phyloP scores from a whole-genome alignment of 2,329 filamentous ascomycete genomes.

The Cytospora leucostoma region DNA sequence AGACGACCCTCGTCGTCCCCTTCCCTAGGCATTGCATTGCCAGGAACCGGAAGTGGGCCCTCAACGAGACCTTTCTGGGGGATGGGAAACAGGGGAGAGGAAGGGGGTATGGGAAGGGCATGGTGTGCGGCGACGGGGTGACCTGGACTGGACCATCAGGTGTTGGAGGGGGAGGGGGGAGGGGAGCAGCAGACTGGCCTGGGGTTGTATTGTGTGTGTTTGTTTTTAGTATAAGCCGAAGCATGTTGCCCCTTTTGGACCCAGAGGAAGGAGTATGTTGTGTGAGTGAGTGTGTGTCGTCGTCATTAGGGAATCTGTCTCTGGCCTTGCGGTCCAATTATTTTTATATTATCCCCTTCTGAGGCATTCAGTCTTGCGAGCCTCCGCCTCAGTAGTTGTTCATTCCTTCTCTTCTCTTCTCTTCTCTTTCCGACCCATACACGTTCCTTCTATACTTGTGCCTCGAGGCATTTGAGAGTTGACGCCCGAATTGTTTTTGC shows the following conservation, averaged over 20 bases:
- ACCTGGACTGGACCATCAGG: too few relatives aligned
- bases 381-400: slow-evolving; percentile 34
- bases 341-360: slow-evolving; percentile 10
- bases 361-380: slow-evolving; percentile 40
- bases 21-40: not conserved
- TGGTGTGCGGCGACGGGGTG: too few relatives aligned
- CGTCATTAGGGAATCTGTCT: slow-evolving; percentile 1
- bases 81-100: slow-evolving; percentile 7
- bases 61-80: too few relatives aligned
- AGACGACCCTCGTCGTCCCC: not conserved
- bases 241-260: not conserved
- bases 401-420: slow-evolving; percentile 33
- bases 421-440: slow-evolving; percentile 29
- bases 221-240: slow-evolving; percentile 10
- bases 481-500: not conserved
- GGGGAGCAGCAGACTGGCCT: not conserved
- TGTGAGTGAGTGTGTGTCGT: not conserved
- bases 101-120: not conserved
- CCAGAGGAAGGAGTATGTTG: not conserved
- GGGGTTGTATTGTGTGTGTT: not conserved
- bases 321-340: not conserved
- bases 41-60: not conserved
- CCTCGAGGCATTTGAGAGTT: not conserved
- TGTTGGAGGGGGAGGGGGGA: too few relatives aligned
- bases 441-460: not conserved